A percentile compares a stretch with the other conserved stretches of the same genome.
These are phyloP conservation scores for Coemansia sp. DNA, from an alignment of 192 early-diverging fungal species.

Conservation along the genomic window DNA sequence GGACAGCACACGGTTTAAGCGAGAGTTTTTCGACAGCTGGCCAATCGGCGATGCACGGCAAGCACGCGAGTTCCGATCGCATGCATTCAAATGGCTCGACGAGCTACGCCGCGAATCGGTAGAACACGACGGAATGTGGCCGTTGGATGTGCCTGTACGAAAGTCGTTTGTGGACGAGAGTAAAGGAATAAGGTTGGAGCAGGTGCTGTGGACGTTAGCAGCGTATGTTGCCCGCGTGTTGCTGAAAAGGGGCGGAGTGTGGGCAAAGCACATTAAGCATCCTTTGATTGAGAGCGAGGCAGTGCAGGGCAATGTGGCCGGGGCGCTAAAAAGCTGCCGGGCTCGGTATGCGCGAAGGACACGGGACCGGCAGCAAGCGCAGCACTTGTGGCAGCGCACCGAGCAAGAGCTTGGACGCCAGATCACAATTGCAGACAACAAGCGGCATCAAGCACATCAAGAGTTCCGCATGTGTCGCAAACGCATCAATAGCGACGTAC, in stretches of 20 bases:
- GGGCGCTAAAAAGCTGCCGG: slow-evolving; percentile 12
- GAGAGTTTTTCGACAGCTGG: slow-evolving; percentile 59
- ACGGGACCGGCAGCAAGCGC: slow-evolving; percentile 33
- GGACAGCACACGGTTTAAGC: slow-evolving; percentile 27
- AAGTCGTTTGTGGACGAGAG: slow-evolving; percentile 52
- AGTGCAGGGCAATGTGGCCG: not conserved
- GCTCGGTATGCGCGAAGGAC: slow-evolving; percentile 33
- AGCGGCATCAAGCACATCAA: slow-evolving; percentile 6
- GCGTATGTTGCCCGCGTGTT: slow-evolving; percentile 5
- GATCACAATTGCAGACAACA: not conserved
- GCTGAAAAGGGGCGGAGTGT: slow-evolving; percentile 8
- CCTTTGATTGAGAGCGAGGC: slow-evolving; percentile 6
- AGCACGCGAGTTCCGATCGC: slow-evolving; percentile 58
- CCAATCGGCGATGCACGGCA: slow-evolving; percentile 58
- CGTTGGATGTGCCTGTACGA: slow-evolving; percentile 37
- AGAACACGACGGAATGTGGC: slow-evolving; percentile 29
- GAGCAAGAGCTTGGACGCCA: slow-evolving; percentile 5
- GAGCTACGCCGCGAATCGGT: slow-evolving; percentile 51
- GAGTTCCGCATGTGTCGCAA: slow-evolving; percentile 27
- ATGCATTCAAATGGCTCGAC: slow-evolving; percentile 62
- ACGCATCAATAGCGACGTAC: slow-evolving; percentile 4
- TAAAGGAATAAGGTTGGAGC: slow-evolving; percentile 44
- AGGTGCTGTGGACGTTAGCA: slow-evolving; percentile 34
- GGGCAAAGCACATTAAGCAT: slow-evolving; percentile 17
- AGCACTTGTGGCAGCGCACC: slow-evolving; percentile 21